These are phyloP conservation scores for Cymbopogon citratus DNA, from an alignment of 176 grass and related monocot species.

Conservation along the genomic window DNA sequence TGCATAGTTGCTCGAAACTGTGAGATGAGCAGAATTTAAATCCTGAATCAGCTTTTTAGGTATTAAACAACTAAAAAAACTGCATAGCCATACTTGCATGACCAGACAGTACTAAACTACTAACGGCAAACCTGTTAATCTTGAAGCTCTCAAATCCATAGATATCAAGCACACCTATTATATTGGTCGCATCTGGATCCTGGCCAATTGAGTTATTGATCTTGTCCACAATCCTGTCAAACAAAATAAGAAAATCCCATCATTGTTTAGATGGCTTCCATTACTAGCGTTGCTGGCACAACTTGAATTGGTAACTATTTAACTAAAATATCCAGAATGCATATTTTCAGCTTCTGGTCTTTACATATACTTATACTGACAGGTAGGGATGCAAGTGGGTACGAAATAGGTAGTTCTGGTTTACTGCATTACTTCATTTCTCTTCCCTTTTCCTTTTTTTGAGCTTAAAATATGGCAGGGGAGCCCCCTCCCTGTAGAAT, in stretches of 20 bases:
- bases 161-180: constrained; percentile 98
- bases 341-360: neutral
- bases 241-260: constrained; percentile 23
- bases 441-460: neutral
- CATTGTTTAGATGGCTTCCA: constrained; percentile 10
- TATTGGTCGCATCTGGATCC: constrained; percentile 65
- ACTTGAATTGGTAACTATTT: neutral
- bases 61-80: neutral
- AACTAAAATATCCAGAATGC: neutral
- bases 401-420: neutral
- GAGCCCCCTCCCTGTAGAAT: too few species aligned
- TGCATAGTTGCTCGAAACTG: constrained; percentile 93
- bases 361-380: constrained; percentile 5
- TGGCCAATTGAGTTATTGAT: constrained; percentile 96
- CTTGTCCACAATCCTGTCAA: constrained; percentile 83
- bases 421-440: neutral
- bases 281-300: neutral
- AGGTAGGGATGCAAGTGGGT: neutral
- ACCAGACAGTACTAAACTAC: neutral
- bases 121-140: constrained; percentile 65
- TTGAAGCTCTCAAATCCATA: constrained; percentile 99
- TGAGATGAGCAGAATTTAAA: constrained; percentile 25
- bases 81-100: constrained; percentile 6
- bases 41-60: neutral
- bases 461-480: too few species aligned